Percentiles rank a stretch among this genome's conserved stretches.
These are phyloP conservation scores for Linnemannia zychae DNA, from an alignment of 192 early-diverging fungal species.

Conservation along the genomic window DNA sequence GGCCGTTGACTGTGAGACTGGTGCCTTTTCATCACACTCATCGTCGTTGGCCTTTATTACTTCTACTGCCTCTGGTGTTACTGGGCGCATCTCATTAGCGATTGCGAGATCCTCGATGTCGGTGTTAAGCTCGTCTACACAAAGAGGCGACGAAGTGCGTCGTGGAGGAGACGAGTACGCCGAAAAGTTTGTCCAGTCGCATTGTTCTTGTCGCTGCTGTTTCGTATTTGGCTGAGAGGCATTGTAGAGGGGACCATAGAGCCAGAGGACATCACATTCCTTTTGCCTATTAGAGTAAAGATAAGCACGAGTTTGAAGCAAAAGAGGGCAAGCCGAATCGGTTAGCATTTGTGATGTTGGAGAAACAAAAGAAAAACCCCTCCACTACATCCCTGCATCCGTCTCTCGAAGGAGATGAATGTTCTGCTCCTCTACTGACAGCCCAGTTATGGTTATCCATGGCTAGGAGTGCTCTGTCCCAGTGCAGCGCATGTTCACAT, in stretches of 20 bases:
- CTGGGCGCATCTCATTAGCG: neutral
- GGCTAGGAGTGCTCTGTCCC: too few relatives aligned
- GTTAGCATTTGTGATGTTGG: neutral
- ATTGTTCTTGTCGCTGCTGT: neutral
- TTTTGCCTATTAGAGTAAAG: conserved; percentile 50
- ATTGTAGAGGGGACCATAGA: conserved; percentile 48
- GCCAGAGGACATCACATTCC: conserved; percentile 51
- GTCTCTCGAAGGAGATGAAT: neutral
- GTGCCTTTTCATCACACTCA: too few relatives aligned
- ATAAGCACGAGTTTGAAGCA: neutral
- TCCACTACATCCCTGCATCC: neutral
- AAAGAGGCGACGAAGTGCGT: neutral
- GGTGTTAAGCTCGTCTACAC: neutral
- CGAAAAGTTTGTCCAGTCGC: neutral
- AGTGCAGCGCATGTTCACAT: neutral
- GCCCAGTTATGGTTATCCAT: neutral
- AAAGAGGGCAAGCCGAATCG: neutral
- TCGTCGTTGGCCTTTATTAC: too few relatives aligned
- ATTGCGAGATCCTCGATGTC: neutral
- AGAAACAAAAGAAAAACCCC: neutral
- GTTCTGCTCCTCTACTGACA: neutral
- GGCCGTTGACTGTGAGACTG: neutral
- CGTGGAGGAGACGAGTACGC: neutral
- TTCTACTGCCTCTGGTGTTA: neutral
- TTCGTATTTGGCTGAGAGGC: conserved; percentile 3